phyloP scores from a whole-genome alignment of 2,329 filamentous ascomycete genomes.

The Fusarium mundagurra region DNA sequence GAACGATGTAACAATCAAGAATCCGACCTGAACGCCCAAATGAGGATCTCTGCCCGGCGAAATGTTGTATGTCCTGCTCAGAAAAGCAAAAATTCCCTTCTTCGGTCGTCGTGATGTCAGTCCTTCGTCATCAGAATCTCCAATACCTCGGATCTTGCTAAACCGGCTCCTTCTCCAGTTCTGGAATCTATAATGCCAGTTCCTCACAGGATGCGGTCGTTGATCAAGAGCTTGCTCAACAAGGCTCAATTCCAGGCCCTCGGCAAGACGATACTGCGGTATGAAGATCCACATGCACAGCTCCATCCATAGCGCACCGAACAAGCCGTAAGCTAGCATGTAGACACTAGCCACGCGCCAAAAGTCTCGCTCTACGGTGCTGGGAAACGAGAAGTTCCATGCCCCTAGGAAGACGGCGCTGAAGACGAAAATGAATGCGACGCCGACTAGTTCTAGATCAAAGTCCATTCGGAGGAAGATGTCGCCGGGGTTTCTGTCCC shows the following conservation, averaged over 20 bases:
- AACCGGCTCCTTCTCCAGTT: background rate
- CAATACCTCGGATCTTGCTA: background rate
- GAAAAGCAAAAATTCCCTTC: background rate
- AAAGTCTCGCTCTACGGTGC: background rate
- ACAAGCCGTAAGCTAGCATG: slow-evolving; percentile 5
- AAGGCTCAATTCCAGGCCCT: background rate
- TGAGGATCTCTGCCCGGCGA: background rate
- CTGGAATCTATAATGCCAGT: background rate
- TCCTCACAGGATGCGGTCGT: background rate
- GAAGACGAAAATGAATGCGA: slow-evolving; percentile 19
- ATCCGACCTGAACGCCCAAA: background rate
- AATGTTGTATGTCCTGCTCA: slow-evolving; percentile 6
- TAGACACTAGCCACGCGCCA: slow-evolving; percentile 17
- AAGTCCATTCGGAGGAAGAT: slow-evolving; percentile 20
- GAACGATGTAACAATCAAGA: background rate
- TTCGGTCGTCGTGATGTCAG: background rate
- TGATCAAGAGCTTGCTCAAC: background rate
- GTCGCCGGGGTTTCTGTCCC: slow-evolving; percentile 14
- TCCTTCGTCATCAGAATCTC: background rate
- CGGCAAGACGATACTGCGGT: background rate
- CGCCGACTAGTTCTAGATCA: slow-evolving; percentile 10
- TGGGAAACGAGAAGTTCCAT: slow-evolving; percentile 16
- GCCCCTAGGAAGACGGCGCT: slow-evolving; percentile 4
- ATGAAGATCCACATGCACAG: slow-evolving; percentile 20
- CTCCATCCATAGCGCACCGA: slow-evolving; percentile 16